Evolutionary conservation across 2,329 filamentous ascomycete genomes (phyloP), one percentile per base, ranked within the genome.

Genomic region (Aspergillus brasiliensis): DNA sequence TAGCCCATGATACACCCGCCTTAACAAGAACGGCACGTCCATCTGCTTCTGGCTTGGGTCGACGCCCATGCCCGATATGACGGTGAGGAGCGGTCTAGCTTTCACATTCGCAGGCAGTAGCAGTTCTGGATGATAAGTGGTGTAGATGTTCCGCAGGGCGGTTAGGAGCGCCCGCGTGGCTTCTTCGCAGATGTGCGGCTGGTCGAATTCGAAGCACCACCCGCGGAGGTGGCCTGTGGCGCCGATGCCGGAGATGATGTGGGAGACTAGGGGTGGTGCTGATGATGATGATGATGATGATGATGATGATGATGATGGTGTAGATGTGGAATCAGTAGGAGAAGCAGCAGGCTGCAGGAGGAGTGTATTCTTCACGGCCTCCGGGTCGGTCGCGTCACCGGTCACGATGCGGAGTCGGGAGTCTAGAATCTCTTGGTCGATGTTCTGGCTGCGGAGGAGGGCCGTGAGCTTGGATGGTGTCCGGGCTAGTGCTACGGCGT

Each of bases 401-500:
- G 78, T 40, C 60, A 82, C 71, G 57, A 84, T 79, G 59, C 75
- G 80, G 31, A 85, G 78, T 57, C 81, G 69, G 37, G 63, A 60
- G 63, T 73, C 56, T 57, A 81, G 58, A 48, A 66, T 66, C 8
- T 69, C 60, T 23, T 71, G 49, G 23, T 76, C 67, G 52, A 84
- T 64, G n/a, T 72, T 73, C 64, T 80, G 78, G 31, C 69, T 67
- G 5, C 62, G 67, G 27, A 85, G 76, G 17, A 79, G 69, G 8
- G 68, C 65, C 48, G 67, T 72, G 49, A 86, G 80, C 66, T 84
- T 85, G 4, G 74, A 65, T 1, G 83, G 82, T 1, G 75, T 81
- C n/a, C 83, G 81, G 25, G 75, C 27, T 28, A 28, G 27, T 28
- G 27, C 82, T 7, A 86, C 66, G 66, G 21, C 19, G 17, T 28